A percentile compares a stretch with the other conserved stretches of the same genome.
phyloP scores from a whole-genome alignment of 768 basidiomycete species.

The Coprinopsis marcescibilis region DNA sequence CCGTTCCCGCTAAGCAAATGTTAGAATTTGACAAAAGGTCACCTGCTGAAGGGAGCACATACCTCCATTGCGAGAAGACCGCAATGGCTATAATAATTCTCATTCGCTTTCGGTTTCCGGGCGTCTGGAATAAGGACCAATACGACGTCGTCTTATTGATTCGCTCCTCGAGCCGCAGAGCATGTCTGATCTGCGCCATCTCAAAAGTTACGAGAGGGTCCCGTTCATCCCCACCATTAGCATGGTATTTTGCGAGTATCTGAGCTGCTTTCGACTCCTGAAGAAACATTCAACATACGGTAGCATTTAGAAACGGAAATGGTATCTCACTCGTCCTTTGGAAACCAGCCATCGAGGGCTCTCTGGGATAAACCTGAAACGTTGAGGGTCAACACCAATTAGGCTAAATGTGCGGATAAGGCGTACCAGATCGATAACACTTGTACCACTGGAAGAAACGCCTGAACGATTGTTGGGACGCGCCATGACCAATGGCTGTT shows the following conservation, averaged over 20 bases:
- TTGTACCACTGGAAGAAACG: slow-evolving; percentile 50
- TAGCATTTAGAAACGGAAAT: neutral
- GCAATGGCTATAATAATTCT: slow-evolving; percentile 60
- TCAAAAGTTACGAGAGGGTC: slow-evolving; percentile 55
- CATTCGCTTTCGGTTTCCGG: slow-evolving; percentile 67
- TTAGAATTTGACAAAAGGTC: slow-evolving; percentile 2
- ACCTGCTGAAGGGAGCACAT: slow-evolving; percentile 12
- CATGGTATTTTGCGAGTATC: slow-evolving; percentile 69
- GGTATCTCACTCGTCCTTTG: slow-evolving; percentile 44
- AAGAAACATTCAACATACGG: neutral
- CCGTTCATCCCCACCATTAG: slow-evolving; percentile 49
- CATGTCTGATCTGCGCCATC: slow-evolving; percentile 66
- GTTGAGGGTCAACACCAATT: neutral
- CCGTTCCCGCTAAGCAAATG: slow-evolving; percentile 49
- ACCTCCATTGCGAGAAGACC: slow-evolving; percentile 75
- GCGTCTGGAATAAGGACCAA: slow-evolving; percentile 48
- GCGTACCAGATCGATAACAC: slow-evolving; percentile 46
- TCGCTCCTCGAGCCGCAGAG: slow-evolving; percentile 57
- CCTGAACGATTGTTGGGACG: slow-evolving; percentile 59
- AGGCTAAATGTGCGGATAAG: neutral
- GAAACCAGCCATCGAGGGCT: slow-evolving; percentile 63
- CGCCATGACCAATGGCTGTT: slow-evolving; percentile 57
- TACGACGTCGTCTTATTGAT: slow-evolving; percentile 44
- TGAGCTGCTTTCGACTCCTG: slow-evolving; percentile 53
- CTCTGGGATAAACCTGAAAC: slow-evolving; percentile 55